These are phyloP conservation scores for Trichodelitschia bisporula DNA, from an alignment of 495 filamentous ascomycete genomes.

Conservation along the genomic window DNA sequence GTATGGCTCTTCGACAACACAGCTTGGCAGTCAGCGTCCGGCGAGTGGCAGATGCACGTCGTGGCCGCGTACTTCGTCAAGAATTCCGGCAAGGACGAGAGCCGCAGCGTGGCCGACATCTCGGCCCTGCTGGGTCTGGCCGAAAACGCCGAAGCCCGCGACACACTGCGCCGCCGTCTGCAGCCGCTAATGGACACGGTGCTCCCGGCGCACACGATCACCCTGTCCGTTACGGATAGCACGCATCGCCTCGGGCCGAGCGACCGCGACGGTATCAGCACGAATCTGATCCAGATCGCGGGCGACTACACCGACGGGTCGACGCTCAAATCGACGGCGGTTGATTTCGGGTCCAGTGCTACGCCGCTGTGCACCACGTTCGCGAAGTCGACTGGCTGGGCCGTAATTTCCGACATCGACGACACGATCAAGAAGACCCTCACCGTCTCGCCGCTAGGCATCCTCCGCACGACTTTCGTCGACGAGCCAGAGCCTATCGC, in stretches of 20 bases:
- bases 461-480: slow-evolving; percentile 63
- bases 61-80: slow-evolving; percentile 57
- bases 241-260: slow-evolving; percentile 40
- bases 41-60: slow-evolving; percentile 52
- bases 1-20: slow-evolving; percentile 88
- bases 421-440: slow-evolving; percentile 87
- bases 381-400: slow-evolving; percentile 61
- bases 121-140: slow-evolving; percentile 45
- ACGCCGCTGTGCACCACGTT: slow-evolving; percentile 36
- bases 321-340: slow-evolving; percentile 17
- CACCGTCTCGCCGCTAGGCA: slow-evolving; percentile 52
- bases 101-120: slow-evolving; percentile 42
- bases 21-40: slow-evolving; percentile 30
- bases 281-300: slow-evolving; percentile 24
- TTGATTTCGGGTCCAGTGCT: slow-evolving; percentile 19
- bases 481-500: slow-evolving; percentile 40
- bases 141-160: slow-evolving; percentile 30
- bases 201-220: slow-evolving; percentile 38
- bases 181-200: slow-evolving; percentile 55
- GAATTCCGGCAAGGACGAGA: slow-evolving; percentile 35
- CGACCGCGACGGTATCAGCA: slow-evolving; percentile 42
- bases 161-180: slow-evolving; percentile 44
- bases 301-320: slow-evolving; percentile 10
- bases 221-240: slow-evolving; percentile 24
- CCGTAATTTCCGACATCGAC: slow-evolving; percentile 76